Evolutionary conservation across 2,329 filamentous ascomycete species (phyloP), one percentile per base, ranked within the genome.

Genomic region (Aspergillus sp.): DNA sequence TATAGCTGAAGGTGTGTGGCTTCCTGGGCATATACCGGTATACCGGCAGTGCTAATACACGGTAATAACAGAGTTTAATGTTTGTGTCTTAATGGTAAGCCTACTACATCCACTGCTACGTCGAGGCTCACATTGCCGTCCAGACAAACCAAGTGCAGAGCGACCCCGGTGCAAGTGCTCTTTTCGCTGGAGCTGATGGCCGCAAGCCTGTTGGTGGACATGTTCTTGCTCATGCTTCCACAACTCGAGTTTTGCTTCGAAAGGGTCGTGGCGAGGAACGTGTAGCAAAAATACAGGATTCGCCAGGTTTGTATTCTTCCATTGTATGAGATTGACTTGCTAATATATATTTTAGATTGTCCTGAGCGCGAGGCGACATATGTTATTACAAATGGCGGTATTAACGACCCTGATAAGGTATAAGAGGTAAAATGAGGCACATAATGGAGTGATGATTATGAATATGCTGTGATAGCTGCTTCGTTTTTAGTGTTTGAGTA

Each of bases 81-180:
- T 89, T 58, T 84, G 82, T 49, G 83, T 86, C 50, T 75, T 87
- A 58, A 84, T 87, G 82, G 82, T 84, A 69, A 61, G 68, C 56
- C n/a, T 12, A 15, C n/a, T 22, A 42, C 17, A 17, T 5, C 20
- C 17, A 13, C 6, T 11, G 27, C 12, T 42, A 24, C 17, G 17
- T 30, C 8, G n/a, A 47, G 15, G 51, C 44, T 54, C n/a, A 54
- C 22, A 55, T 24, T n/a, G 22, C 8, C 27, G 17, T 44, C 1
- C 48, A 84, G 84, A 89, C 87, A 53, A 89, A 89, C 63, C 87
- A 89, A 74, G 87, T 89, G 37, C 86, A 89, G 74, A 87, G 84
- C 57, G 87, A 89, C 64, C 87, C 87, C 13, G 86, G 87, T 60
- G 87, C 86, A 11, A 88, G 81, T 70, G 84, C 86, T 46, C 77